Percentiles rank a stretch among this genome's conserved stretches.
Conservation (phyloP, 2,329 filamentous ascomycete species). For the Pseudogymnoascus sp. region DNA sequence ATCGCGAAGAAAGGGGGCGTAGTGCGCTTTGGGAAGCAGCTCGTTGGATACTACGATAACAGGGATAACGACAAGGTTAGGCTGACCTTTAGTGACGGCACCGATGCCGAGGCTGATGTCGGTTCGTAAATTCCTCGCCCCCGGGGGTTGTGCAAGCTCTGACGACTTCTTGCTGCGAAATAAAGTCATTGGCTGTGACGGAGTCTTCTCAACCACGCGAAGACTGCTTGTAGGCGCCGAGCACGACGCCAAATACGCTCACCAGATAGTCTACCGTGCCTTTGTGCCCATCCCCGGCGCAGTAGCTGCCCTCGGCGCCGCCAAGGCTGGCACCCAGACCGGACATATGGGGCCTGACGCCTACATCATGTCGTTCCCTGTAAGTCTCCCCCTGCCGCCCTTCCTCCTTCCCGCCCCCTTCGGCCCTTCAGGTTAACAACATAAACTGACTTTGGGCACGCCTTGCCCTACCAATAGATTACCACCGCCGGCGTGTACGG, state of each 20-base stretch:
- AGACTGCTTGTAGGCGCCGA: slow-evolving; percentile 41
- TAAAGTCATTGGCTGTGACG: slow-evolving; percentile 48
- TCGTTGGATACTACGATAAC: too few relatives aligned
- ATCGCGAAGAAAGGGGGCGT: too few relatives aligned
- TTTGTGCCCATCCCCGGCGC: slow-evolving; percentile 50
- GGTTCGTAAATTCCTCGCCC: background rate
- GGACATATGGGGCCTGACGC: background rate
- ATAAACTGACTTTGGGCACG: too few relatives aligned
- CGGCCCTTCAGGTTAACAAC: too few relatives aligned
- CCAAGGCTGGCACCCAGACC: slow-evolving; percentile 39
- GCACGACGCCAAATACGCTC: slow-evolving; percentile 42
- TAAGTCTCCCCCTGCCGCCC: background rate
- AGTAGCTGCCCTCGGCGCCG: slow-evolving; percentile 36
- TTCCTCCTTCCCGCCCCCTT: too few relatives aligned
- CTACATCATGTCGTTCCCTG: background rate
- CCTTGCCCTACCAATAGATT: too few relatives aligned
- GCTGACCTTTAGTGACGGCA: too few relatives aligned
- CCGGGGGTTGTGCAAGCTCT: background rate
- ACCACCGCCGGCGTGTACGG: too few relatives aligned
- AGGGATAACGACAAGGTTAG: too few relatives aligned
- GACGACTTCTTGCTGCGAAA: background rate
- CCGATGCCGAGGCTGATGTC: background rate
- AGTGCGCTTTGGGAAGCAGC: too few relatives aligned
- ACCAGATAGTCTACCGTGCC: slow-evolving; percentile 52
- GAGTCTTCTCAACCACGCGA: slow-evolving; percentile 49